phyloP scores from a whole-genome alignment of 225 moss, liverwort and hornwort genomes.

The Rhytidiadelphus loreus region DNA sequence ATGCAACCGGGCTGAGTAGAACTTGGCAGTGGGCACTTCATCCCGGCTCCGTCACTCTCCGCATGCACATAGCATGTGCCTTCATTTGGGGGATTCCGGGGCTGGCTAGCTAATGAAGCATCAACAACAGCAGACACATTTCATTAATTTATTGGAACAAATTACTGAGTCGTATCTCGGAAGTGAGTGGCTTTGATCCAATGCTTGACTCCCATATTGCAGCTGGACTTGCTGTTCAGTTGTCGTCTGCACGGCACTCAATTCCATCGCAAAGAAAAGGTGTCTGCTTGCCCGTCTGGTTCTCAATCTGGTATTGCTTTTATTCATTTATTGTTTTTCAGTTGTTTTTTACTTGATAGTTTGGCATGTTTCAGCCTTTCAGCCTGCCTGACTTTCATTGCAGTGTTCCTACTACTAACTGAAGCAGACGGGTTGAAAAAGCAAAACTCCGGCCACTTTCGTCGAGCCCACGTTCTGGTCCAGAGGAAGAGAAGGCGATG shows the following conservation, averaged over 20 bases:
- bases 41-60: background rate
- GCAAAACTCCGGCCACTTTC: background rate
- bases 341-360: background rate
- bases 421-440: background rate
- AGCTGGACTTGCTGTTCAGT: background rate
- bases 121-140: background rate
- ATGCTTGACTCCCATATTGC: background rate
- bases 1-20: background rate
- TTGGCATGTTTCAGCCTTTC: background rate
- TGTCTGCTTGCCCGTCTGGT: no score
- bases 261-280: background rate
- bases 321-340: background rate
- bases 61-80: background rate
- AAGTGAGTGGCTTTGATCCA: background rate
- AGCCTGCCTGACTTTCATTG: background rate
- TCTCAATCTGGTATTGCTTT: background rate
- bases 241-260: constrained; percentile 2
- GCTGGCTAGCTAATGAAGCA: background rate
- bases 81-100: background rate
- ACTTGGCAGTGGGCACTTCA: background rate
- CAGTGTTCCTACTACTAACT: background rate
- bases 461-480: background rate
- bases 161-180: background rate
- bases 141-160: background rate
- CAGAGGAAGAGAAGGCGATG: background rate